Conservation (phyloP, 129 eudicot genomes). For the Heracleum sosnowskyi region DNA sequence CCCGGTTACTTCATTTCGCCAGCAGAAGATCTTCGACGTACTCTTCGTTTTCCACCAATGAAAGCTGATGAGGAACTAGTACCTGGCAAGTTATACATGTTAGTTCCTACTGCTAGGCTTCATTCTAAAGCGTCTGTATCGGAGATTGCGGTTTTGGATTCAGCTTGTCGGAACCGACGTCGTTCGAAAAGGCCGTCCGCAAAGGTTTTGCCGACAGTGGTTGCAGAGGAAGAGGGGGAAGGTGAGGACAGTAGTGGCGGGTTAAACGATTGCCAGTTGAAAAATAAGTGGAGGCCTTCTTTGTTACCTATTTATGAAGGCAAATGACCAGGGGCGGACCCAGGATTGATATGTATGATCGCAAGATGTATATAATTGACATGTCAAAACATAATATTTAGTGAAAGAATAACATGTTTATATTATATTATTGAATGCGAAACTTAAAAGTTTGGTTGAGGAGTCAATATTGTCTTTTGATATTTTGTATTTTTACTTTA, state of each 20-base stretch:
- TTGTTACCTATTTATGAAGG: conserved; percentile 45
- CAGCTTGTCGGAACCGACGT: background rate
- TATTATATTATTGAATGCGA: no score
- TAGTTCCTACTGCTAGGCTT: conserved; percentile 35
- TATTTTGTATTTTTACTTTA: no score
- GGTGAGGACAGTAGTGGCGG: conserved; percentile 1
- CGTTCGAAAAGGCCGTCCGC: conserved; percentile 19
- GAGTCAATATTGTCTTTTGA: no score
- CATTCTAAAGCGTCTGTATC: conserved; percentile 25
- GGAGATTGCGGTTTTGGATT: conserved; percentile 31
- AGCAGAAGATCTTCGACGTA: conserved; percentile 17
- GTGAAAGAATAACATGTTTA: no score
- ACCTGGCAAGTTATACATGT: conserved; percentile 24
- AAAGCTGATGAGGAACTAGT: conserved; percentile 31
- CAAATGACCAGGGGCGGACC: no score
- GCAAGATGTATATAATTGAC: no score
- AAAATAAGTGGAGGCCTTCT: conserved; percentile 38
- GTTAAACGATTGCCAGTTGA: background rate
- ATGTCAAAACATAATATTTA: no score
- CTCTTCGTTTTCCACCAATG: conserved; percentile 25
- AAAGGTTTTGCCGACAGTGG: conserved; percentile 28
- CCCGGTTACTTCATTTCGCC: conserved; percentile 41
- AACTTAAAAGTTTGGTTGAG: no score
- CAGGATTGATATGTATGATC: no score
- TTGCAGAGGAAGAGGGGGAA: background rate